These are phyloP conservation scores for Mortierella alpina DNA, from an alignment of 192 early-diverging fungal species.

Conservation along the genomic window DNA sequence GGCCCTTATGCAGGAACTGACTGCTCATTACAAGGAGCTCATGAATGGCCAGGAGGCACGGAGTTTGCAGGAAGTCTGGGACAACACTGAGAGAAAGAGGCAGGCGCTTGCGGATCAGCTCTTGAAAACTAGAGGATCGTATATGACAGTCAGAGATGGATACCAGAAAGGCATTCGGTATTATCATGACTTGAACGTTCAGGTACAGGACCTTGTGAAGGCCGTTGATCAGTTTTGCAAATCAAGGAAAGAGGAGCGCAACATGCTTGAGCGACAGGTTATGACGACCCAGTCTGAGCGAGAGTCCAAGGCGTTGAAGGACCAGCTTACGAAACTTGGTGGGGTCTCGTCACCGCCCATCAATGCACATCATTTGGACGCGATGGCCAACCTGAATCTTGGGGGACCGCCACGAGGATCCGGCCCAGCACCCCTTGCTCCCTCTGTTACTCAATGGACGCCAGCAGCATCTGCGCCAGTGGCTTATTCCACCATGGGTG, in stretches of 20 bases:
- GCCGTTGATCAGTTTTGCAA: conserved; percentile 68
- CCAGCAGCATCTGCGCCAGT: conserved; percentile 10
- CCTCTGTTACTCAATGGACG: conserved; percentile 20
- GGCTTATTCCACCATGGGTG: conserved; percentile 14
- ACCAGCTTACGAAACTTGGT: conserved; percentile 65
- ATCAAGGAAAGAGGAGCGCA: conserved; percentile 70
- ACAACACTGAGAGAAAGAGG: conserved; percentile 72
- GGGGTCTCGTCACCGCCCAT: conserved; percentile 16
- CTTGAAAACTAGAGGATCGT: conserved; percentile 72
- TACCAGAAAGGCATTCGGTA: conserved; percentile 75
- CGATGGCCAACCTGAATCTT: conserved; percentile 15
- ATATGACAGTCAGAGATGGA: conserved; percentile 71
- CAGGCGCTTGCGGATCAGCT: conserved; percentile 72
- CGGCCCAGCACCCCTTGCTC: conserved; percentile 2
- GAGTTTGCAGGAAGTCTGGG: conserved; percentile 75
- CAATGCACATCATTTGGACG: conserved; percentile 19
- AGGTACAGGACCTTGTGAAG: conserved; percentile 66
- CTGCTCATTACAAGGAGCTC: conserved; percentile 76
- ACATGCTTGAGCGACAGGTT: conserved; percentile 62
- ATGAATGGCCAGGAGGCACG: conserved; percentile 80
- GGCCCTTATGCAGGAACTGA: conserved; percentile 79
- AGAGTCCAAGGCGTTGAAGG: conserved; percentile 71
- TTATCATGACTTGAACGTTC: conserved; percentile 70
- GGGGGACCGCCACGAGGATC: conserved; percentile 13
- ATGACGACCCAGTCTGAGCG: conserved; percentile 63